Conservation (phyloP, 2,329 filamentous ascomycete genomes). For the Colletotrichum cereale region DNA sequence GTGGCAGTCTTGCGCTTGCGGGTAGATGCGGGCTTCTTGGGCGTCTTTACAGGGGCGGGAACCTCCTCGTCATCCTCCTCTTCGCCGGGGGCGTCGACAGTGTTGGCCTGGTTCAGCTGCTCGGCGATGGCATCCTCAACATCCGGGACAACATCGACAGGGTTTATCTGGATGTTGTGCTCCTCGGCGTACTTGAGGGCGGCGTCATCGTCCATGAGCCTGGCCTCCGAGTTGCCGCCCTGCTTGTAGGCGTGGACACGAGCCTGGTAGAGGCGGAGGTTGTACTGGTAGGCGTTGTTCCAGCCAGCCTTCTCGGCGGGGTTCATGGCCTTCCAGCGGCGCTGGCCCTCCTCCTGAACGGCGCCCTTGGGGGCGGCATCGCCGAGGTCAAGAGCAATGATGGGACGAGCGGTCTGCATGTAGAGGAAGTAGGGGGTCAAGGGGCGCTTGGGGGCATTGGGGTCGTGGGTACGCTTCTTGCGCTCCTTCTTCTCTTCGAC, state of each 20-base stretch:
- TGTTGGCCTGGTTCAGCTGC: conserved; percentile 64
- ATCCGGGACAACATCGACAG: conserved; percentile 58
- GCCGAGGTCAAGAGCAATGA: conserved; percentile 84
- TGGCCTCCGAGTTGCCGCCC: conserved; percentile 69
- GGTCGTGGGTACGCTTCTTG: conserved; percentile 88
- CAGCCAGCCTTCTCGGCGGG: conserved; percentile 78
- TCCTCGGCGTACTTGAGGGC: conserved; percentile 72
- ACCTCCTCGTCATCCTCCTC: conserved; percentile 57
- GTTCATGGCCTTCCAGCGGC: conserved; percentile 85
- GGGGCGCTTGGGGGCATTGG: conserved; percentile 94
- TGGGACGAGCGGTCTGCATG: conserved; percentile 87
- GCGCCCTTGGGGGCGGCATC: conserved; percentile 84
- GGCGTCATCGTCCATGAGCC: conserved; percentile 72
- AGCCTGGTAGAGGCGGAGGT: conserved; percentile 74
- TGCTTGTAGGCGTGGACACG: conserved; percentile 74
- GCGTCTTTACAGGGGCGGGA: conserved; percentile 64
- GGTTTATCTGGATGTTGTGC: conserved; percentile 66
- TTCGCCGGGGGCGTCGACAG: conserved; percentile 55
- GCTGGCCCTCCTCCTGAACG: conserved; percentile 88
- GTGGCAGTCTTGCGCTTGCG: conserved; percentile 70
- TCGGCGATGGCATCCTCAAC: conserved; percentile 69
- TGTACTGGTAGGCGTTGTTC: conserved; percentile 77
- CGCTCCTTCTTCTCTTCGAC: conserved; percentile 85
- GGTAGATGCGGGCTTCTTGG: conserved; percentile 64
- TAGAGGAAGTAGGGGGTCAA: conserved; percentile 96